Conservation (phyloP, 768 basidiomycete species). For the Leccinellum luteum region DNA sequence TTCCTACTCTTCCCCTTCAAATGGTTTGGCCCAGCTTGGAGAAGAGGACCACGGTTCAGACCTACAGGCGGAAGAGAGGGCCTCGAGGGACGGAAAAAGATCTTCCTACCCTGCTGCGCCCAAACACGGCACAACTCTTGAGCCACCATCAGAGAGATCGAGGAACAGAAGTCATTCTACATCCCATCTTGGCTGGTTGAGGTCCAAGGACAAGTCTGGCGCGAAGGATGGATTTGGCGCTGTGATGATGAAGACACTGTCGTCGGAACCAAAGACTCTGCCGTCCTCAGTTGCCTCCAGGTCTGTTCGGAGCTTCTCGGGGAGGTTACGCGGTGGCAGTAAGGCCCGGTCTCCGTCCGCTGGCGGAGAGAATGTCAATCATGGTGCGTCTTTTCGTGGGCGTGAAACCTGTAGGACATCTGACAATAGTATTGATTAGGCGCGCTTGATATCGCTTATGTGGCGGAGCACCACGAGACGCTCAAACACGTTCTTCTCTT, state of each 20-base stretch:
- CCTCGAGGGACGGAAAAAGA: slow-evolving; percentile 18
- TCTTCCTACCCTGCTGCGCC: slow-evolving; percentile 20
- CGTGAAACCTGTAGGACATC: background rate
- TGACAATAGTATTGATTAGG: slow-evolving; percentile 11
- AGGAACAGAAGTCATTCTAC: slow-evolving; percentile 56
- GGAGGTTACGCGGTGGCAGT: slow-evolving; percentile 19
- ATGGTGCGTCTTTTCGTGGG: slow-evolving; percentile 14
- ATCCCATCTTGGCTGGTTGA: slow-evolving; percentile 58
- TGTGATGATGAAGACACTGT: slow-evolving; percentile 12
- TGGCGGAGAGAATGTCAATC: slow-evolving; percentile 7
- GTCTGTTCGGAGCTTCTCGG: slow-evolving; percentile 20
- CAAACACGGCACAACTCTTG: slow-evolving; percentile 7
- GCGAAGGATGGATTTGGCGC: slow-evolving; percentile 8
- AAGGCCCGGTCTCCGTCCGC: slow-evolving; percentile 20
- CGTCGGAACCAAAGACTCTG: slow-evolving; percentile 15
- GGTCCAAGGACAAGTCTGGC: slow-evolving; percentile 29
- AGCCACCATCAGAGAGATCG: slow-evolving; percentile 25
- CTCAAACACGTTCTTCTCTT: slow-evolving; percentile 78
- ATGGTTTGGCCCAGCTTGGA: background rate
- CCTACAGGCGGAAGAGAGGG: background rate
- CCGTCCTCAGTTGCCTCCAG: slow-evolving; percentile 1
- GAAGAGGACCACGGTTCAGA: background rate
- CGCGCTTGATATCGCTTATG: slow-evolving; percentile 44
- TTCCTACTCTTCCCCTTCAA: slow-evolving; percentile 31
- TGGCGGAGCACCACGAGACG: slow-evolving; percentile 84